Conservation (phyloP, 1,139 yeast genomes). For the Taphrina confusa region DNA sequence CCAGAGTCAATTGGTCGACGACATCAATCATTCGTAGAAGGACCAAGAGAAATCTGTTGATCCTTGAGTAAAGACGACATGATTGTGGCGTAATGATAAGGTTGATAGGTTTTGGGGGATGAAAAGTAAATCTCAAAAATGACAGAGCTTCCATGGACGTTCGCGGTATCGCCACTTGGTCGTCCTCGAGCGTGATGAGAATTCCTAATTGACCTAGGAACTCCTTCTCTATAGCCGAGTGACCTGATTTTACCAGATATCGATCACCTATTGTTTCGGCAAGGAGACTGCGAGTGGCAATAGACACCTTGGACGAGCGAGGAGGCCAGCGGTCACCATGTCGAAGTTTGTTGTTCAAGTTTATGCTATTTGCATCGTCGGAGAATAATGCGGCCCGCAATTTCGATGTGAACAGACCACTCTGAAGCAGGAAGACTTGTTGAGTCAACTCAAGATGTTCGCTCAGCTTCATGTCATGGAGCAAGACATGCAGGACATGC, state of each 20-base stretch:
- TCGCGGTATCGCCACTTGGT: constrained; percentile 1
- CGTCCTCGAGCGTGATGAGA: constrained; percentile 10
- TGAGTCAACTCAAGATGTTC: constrained; percentile 19
- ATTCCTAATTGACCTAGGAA: constrained; percentile 14
- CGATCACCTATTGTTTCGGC: neutral
- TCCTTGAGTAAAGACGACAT: neutral
- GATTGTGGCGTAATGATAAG: constrained; percentile 20
- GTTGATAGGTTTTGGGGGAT: constrained; percentile 20
- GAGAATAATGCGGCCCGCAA: constrained; percentile 11
- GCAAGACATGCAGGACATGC: constrained; percentile 11
- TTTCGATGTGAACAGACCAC: constrained; percentile 3
- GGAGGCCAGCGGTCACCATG: constrained; percentile 26
- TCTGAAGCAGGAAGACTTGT: constrained; percentile 20
- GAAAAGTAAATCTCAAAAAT: constrained; percentile 18
- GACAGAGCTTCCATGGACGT: constrained; percentile 23
- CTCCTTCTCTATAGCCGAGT: neutral
- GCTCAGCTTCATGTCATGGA: constrained; percentile 14
- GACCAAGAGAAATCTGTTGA: constrained; percentile 20
- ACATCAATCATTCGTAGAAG: constrained; percentile 14
- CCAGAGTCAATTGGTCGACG: constrained; percentile 16
- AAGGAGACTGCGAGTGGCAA: constrained; percentile 23
- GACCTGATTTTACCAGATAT: neutral
- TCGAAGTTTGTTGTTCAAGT: neutral
- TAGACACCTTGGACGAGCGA: constrained; percentile 7
- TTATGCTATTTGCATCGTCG: neutral